Base-by-base conservation (phyloP, 257 asterid species). In the Solanum acaule region DNA sequence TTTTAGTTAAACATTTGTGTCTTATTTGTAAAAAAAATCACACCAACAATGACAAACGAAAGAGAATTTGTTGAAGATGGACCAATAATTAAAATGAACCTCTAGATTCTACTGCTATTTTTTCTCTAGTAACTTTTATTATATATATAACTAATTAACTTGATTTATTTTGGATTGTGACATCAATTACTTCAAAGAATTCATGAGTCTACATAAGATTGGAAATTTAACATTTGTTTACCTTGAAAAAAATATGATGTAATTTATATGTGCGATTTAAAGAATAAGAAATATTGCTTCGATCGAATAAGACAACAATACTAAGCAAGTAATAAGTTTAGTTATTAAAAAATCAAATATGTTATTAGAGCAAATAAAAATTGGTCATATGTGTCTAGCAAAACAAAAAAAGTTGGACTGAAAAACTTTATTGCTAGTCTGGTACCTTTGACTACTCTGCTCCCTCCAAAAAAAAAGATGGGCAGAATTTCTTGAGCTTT, bases 401-500 rank as follows among this genome's bases (percentile, higher is more conserved):
- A 16, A 52, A 52, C 63, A 6, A 18, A 52, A 49, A 52, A 52
- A 52, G 63, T 52, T 52, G 63, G 63, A 16, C 63, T 16, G 59
- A 59, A 22, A 22, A 22, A 59, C 68, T 59, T 59, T 22, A 59
- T 59, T 59, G 68, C 68, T 59, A 59, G 27, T 20, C 27, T 59
- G 68, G 68, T 59, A 22, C 68, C 63, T 56, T 56, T 56, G 13
- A 61, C 68, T 22, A 23, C 68, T 22, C 68, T 61, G 68, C 68
- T 22, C 68, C 68, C 27, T 23, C 68, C 68, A 61, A 61, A 22
- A 42, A 40, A 2, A 22, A 61, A 59, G 5, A 22, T 9, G 2
- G 68, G 4, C 14, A 0, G 6, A 8, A 22, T 61, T 61, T 61
- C 27, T 61, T 22, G 0, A 0, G 27, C 0, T 5, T 61, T 9